phyloP scores from a whole-genome alignment of 2,329 filamentous ascomycete genomes.

The Pyrenophora tritici-repentis region DNA sequence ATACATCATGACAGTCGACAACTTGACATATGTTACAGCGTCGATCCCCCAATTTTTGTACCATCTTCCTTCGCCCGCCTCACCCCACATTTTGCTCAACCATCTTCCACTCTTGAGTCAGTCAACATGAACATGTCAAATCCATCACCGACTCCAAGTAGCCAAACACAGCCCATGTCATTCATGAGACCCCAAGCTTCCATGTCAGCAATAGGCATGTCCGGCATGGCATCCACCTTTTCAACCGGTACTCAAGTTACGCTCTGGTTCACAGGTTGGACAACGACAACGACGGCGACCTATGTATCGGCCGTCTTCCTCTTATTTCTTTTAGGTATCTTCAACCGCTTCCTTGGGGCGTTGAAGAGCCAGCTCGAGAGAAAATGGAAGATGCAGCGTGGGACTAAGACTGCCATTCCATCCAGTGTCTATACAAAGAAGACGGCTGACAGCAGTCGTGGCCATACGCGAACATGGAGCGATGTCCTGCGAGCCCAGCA shows the following conservation, averaged over 20 bases:
- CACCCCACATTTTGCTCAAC: background rate
- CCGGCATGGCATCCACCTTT: constrained; percentile 36
- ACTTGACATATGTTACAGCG: background rate
- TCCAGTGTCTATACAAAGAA: constrained; percentile 1
- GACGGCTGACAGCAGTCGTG: background rate
- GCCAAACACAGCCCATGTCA: background rate
- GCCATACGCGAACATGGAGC: constrained; percentile 23
- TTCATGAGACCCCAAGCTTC: background rate
- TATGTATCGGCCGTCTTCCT: constrained; percentile 36
- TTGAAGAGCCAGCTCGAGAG: constrained; percentile 33
- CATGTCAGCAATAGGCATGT: constrained; percentile 14
- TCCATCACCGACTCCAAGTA: background rate
- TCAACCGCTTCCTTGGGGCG: constrained; percentile 40
- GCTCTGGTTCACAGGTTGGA: constrained; percentile 37
- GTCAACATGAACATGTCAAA: constrained; percentile 9
- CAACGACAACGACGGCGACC: constrained; percentile 27
- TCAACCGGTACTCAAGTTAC: constrained; percentile 34
- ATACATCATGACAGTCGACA: background rate
- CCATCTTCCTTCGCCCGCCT: too few relatives aligned
- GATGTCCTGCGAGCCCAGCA: constrained; percentile 7
- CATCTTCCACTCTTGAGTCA: background rate
- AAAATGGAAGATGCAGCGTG: constrained; percentile 18
- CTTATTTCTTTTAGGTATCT: constrained; percentile 33
- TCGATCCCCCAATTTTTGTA: background rate
- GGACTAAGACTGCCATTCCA: background rate